phyloP scores from a whole-genome alignment of 805 yeast genomes.

The Nadsonia fulvescens region DNA sequence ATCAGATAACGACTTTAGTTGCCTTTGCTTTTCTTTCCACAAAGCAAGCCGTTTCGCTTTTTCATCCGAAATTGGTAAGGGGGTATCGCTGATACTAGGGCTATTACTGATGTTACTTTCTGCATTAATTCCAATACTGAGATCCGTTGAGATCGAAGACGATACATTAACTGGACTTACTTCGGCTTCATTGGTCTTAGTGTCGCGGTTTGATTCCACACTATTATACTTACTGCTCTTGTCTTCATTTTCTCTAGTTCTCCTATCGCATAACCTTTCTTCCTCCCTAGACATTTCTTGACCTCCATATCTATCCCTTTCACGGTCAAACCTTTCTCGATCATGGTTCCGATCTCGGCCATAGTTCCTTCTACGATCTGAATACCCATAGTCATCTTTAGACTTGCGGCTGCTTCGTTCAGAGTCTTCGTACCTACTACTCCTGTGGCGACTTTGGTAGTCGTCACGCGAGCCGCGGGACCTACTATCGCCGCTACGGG shows the following conservation, averaged over 20 bases:
- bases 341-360: conserved; percentile 7
- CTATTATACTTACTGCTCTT: conserved; percentile 1
- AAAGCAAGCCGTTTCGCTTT: too few species aligned
- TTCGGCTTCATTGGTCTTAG: conserved; percentile 3
- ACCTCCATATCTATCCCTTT: conserved; percentile 7
- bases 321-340: too few species aligned
- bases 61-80: too few species aligned
- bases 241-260: conserved; percentile 4
- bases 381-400: conserved; percentile 7
- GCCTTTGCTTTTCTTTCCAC: too few species aligned
- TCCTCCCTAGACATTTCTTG: conserved; percentile 1
- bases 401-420: conserved; percentile 6
- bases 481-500: too few species aligned
- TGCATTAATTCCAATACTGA: too few species aligned
- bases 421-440: conserved; percentile 4
- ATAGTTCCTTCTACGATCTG: conserved; percentile 5
- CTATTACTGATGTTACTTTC: too few species aligned
- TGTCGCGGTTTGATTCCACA: neutral
- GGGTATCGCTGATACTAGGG: too few species aligned
- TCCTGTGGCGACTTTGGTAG: neutral
- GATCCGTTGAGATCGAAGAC: conserved; percentile 6
- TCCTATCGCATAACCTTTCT: neutral
- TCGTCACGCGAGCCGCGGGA: too few species aligned
- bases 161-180: conserved; percentile 7
- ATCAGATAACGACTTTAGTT: too few species aligned